Evolutionary conservation across 352 stramenopile species (phyloP), one percentile per base, ranked within the genome.

Genomic region (Phytophthora parvispora): DNA sequence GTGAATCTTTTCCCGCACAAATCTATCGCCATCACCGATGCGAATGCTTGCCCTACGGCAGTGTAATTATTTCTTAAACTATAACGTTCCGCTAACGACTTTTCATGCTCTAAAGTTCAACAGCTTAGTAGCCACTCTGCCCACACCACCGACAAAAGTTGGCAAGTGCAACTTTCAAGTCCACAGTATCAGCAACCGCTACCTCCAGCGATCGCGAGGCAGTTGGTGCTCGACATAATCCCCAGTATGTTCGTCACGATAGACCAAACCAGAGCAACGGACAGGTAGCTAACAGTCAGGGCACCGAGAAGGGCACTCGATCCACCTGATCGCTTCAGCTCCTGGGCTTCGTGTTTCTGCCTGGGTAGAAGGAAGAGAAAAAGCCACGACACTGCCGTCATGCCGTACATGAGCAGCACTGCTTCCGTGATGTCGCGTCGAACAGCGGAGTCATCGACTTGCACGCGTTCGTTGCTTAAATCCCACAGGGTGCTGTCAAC

Each of bases 191-290:
- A 59, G 31, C 64, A 80, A 3, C 72, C 72, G 9, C 54, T 76
- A n/a, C 76, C 76, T 22, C 76, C 73, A 42, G 67, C 74, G 25
- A 81, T 57, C 12, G 64, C 31, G 4, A 72, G 40, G 27, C 64
- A 72, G 15, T 49, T 67, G 16, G 64, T 72, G 42, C 40, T 54
- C 18, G 56, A 25, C 5, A 65, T 22, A 32, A 67, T 63, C 8
- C 29, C 49, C 49, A 72, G n/a, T 8, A 80, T 43, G 47, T 84
- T 81, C 20, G 56, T 67, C 60, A 58, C 66, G 20, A 86, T 24
- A 6, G 74, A 83, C 68, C 77, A 85, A 31, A 62, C 16, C 34
- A 83, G 32, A 7, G 67, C 74, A 40, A 81, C 20, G 25, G 60
- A 29, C 12, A 85, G 38, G 47, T 75, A 75, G 7, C 48, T 29